Evolutionary conservation across 257 asterid genomes (phyloP).

Genomic region (Leonotis leonurus): DNA sequence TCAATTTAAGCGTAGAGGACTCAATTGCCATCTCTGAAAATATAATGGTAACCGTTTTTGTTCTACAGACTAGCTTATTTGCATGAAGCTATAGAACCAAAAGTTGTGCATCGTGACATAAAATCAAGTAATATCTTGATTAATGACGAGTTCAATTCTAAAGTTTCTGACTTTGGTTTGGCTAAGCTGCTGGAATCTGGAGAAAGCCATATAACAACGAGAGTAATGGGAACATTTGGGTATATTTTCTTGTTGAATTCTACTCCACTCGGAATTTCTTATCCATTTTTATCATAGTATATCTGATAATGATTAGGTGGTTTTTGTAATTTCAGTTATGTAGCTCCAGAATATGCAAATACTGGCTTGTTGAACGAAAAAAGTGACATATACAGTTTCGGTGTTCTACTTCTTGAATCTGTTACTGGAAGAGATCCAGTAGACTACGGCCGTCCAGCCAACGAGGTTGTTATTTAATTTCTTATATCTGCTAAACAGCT

Average conservation of each 20-base stretch:
- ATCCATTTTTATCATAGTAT: not conserved
- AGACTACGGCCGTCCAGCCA: conserved; percentile 83
- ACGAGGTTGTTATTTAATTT: conserved; percentile 48
- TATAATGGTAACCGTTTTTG: not conserved
- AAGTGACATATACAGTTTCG: conserved; percentile 91
- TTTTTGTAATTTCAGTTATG: conserved; percentile 54
- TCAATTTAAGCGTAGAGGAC: not conserved
- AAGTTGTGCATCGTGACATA: conserved; percentile 92
- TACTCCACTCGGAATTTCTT: too few relatives aligned
- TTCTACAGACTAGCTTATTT: conserved; percentile 81
- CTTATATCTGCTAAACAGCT: conserved; percentile 14
- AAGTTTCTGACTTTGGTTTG: conserved; percentile 95
- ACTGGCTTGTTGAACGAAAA: conserved; percentile 86
- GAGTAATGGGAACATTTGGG: conserved; percentile 99
- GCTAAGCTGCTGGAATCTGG: conserved; percentile 94
- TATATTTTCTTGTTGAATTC: conserved; percentile 19
- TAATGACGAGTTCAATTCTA: conserved; percentile 69
- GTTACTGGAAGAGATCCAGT: conserved; percentile 95
- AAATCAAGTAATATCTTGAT: conserved; percentile 96
- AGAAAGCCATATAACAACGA: conserved; percentile 89
- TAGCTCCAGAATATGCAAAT: conserved; percentile 97
- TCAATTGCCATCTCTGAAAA: not conserved
- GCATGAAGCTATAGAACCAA: conserved; percentile 97
- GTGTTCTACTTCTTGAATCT: conserved; percentile 84
- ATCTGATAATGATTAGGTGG: not conserved